A percentile compares a stretch with the other conserved stretches of the same genome.
phyloP scores from a whole-genome alignment of 768 basidiomycete genomes.

The Mrakia hoshinonis region DNA sequence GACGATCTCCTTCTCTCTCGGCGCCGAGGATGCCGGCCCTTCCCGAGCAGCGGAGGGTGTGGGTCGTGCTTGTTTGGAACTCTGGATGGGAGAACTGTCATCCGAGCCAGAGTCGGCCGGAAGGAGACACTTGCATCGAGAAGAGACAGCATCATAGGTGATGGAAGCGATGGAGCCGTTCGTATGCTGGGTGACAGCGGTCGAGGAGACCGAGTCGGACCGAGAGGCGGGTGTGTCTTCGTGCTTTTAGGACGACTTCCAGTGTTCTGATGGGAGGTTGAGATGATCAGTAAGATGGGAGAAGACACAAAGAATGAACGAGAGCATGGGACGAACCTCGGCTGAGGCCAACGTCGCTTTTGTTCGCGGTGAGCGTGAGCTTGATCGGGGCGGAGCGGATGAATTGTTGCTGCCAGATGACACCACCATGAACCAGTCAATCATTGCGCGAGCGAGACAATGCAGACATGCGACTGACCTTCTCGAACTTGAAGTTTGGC shows the following conservation, averaged over 20 bases:
- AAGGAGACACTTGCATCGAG: not conserved
- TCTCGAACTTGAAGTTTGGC: slow-evolving; percentile 20
- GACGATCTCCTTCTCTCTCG: not conserved
- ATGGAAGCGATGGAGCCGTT: not conserved
- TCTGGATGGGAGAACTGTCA: not conserved
- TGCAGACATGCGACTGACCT: slow-evolving; percentile 3
- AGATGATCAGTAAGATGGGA: too few relatives aligned
- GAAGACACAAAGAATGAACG: not conserved
- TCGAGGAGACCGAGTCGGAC: not conserved
- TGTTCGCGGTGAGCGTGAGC: not conserved
- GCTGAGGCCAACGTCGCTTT: not conserved
- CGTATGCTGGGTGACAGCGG: not conserved
- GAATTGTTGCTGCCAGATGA: not conserved
- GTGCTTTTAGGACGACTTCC: not conserved
- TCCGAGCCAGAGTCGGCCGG: slow-evolving; percentile 2
- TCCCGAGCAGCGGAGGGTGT: not conserved
- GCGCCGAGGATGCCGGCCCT: not conserved
- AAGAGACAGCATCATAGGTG: not conserved
- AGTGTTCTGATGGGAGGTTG: not conserved
- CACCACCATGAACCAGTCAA: too few relatives aligned
- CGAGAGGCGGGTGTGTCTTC: not conserved
- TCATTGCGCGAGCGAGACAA: too few relatives aligned
- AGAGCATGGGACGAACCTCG: not conserved
- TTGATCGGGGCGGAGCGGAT: slow-evolving; percentile 3
- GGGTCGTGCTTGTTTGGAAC: not conserved